Base-by-base conservation (phyloP, 768 basidiomycete genomes). In the Hygrocybe punicea region DNA sequence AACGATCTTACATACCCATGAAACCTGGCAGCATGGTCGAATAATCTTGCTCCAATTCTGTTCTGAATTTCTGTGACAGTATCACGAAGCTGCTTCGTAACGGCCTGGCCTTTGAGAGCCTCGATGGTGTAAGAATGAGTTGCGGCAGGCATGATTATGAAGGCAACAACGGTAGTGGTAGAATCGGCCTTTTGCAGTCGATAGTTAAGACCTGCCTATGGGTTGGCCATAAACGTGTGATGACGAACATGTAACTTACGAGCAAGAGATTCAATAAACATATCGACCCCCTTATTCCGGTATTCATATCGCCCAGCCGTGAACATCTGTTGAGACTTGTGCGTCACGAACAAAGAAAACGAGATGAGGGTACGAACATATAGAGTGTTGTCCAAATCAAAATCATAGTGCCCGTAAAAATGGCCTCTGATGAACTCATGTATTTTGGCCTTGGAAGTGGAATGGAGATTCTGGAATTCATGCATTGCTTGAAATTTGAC, bases 401-500 rank as follows among this genome's bases (percentile, higher is more conserved):
- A 98, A 69, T 98, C 91, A 72, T 92, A 93, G 67, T 96, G 88
- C 2, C 96, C 96, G 69, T 98, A 99, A 75, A 99, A 99, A 70
- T 99, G 97, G 13, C 97, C 97, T 40, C 93, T 82, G 48, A 98
- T 83, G 61, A 99, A 99, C 66, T 99, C 97, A 76, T 98, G 89
- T 69, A 99, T 98, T 77, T 99, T 99, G n/a, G 87, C 86, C 72
- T 98, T 99, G 53, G 89, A 81, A 1, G 85, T 87, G 0, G 93
- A 85, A 67, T 99, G 97, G 56, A 97, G 69, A 71, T 98, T 98
- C 70, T 94, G 93, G 77, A 98, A 98, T 71, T 99, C 97, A 80
- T 98, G 97, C 87, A 98, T 98, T 10, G 97, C 96, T 64, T 93
- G 91, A 76, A 98, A 99, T 73, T 99, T 99, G 81, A 93, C 87